These are phyloP conservation scores for Chytriomyces sp. DNA, from an alignment of 192 early-diverging fungal genomes.

Conservation along the genomic window DNA sequence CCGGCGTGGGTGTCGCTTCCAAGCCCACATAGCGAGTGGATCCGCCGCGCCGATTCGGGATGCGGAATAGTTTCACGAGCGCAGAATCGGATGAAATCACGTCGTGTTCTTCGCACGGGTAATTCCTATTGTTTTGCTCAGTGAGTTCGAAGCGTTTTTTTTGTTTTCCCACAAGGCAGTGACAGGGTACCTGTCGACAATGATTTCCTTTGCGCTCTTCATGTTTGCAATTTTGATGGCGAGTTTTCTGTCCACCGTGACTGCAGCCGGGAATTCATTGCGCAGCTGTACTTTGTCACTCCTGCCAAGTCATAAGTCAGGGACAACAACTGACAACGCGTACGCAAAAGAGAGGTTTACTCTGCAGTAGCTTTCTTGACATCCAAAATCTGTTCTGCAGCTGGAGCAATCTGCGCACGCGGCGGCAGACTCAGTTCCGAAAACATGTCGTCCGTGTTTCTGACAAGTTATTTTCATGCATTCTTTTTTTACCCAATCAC, in stretches of 20 bases:
- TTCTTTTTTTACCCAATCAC: too few species aligned
- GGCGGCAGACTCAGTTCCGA: neutral
- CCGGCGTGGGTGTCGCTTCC: slow-evolving; percentile 57
- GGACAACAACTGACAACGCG: neutral
- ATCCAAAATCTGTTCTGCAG: neutral
- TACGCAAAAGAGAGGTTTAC: neutral
- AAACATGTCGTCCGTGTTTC: too few species aligned
- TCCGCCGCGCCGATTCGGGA: slow-evolving; percentile 51
- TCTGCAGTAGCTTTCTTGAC: neutral
- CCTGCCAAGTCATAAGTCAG: neutral
- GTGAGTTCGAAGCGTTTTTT: neutral
- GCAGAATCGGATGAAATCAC: slow-evolving; percentile 80
- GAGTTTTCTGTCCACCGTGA: neutral
- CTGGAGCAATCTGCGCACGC: slow-evolving; percentile 1
- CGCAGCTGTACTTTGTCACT: neutral
- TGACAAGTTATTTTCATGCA: too few species aligned
- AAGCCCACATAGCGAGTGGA: neutral
- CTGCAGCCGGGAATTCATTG: neutral
- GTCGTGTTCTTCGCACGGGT: slow-evolving; percentile 76
- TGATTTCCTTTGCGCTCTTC: slow-evolving; percentile 13
- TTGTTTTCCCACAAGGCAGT: neutral
- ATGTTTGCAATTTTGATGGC: slow-evolving; percentile 25
- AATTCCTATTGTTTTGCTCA: slow-evolving; percentile 54
- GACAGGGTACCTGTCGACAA: neutral
- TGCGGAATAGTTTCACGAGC: slow-evolving; percentile 72